A percentile compares a stretch with the other conserved stretches of the same genome.
These are phyloP conservation scores for Boletus sp. DNA, from an alignment of 768 basidiomycete genomes.

Conservation along the genomic window DNA sequence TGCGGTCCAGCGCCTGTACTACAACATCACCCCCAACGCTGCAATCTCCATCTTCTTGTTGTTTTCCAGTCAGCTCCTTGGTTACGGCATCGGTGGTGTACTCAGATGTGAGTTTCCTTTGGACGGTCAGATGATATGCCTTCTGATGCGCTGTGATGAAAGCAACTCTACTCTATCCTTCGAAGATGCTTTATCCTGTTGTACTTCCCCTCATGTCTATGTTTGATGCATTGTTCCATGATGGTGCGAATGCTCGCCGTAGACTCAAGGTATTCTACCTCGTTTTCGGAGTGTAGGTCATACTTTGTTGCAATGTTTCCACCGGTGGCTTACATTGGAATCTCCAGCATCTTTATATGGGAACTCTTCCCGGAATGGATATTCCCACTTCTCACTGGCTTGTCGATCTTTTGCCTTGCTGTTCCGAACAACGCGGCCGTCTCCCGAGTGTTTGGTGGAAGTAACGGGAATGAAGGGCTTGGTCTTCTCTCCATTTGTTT, in stretches of 20 bases:
- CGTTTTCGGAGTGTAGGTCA: conserved; percentile 31
- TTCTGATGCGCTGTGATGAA: conserved; percentile 1
- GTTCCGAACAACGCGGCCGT: conserved; percentile 48
- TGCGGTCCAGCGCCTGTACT: conserved; percentile 53
- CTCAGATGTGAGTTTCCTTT: conserved; percentile 40
- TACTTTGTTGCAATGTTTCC: conserved; percentile 17
- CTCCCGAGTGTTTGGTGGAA: conserved; percentile 59
- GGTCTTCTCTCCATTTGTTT: conserved; percentile 57
- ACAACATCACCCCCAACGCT: conserved; percentile 49
- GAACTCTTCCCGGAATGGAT: conserved; percentile 30
- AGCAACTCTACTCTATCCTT: conserved; percentile 41
- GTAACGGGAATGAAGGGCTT: conserved; percentile 61
- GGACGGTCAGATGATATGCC: background rate
- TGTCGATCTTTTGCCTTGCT: conserved; percentile 62
- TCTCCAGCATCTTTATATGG: conserved; percentile 35
- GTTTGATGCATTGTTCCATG: conserved; percentile 40
- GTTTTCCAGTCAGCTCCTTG: conserved; percentile 36
- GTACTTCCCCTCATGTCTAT: conserved; percentile 26
- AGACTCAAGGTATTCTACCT: conserved; percentile 36
- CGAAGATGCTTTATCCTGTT: conserved; percentile 43
- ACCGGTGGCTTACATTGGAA: background rate
- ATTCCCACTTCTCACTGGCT: conserved; percentile 62
- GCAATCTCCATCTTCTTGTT: conserved; percentile 45
- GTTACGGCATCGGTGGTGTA: conserved; percentile 57
- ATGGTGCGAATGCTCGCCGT: conserved; percentile 37